Base-by-base conservation (phyloP, 306 rosid species). In the Medicago ruthenica region DNA sequence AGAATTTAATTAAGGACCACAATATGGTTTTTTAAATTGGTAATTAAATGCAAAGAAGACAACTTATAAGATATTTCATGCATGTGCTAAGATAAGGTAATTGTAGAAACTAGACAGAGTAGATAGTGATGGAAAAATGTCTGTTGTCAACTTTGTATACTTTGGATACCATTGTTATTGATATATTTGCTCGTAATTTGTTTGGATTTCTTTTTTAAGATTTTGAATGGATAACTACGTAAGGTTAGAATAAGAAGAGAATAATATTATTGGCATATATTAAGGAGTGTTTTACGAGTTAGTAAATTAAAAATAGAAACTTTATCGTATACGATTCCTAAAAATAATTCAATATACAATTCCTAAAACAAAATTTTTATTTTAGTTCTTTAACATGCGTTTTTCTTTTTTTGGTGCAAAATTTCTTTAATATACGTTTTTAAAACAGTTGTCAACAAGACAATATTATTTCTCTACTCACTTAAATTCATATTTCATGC, bases 1-100 rank as follows among this genome's bases (percentile, higher is more conserved):
- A 37, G 47, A 37, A 64, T 61, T 61, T 61, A 61, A 62, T 58
- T 58, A 58, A 64, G 72, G 57, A 67, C 72, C 72, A 67, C 45
- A 12, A 41, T 39, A 16, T 9, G 17, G n/a, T 0, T 11, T 65
- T 65, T 65, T 17, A 18, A 6, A 62, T 13, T 63, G 13, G 22
- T 63, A 63, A 63, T 36, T 15, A 14, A 27, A 66, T 66, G 15
- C 31, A 12, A 65, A 41, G 17, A 66, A 18, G 31, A 41, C 17
- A 66, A 11, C 3, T 42, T 21, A 20, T 5, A 20, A 42, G 34
- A 67, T 67, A 12, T 21, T 42, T 4, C 22, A 72, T 39, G 39
- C 36, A 72, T 69, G 74, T 47, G 42, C n/a, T 31, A 39, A 66
- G 76, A 72, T 72, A 57, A 72, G 54, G 24, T 40, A 4, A 39